Conservation (phyloP, 108 stramenopile genomes). For the Skeletonema grethae region DNA sequence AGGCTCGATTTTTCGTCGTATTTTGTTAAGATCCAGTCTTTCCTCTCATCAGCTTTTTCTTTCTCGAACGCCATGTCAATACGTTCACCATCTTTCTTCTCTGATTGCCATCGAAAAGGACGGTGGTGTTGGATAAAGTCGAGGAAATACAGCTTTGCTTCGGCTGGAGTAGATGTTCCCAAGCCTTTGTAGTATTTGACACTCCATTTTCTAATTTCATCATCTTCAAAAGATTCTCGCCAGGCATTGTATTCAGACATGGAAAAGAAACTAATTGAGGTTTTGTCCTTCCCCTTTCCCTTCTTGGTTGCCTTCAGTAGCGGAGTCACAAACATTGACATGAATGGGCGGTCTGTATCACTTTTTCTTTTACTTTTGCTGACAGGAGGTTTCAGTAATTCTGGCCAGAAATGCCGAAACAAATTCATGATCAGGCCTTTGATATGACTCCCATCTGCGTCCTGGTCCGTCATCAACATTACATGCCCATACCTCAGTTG, state of each 20-base stretch:
- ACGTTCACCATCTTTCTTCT: slow-evolving; percentile 66
- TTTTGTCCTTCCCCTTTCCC: slow-evolving; percentile 51
- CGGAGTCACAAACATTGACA: slow-evolving; percentile 90
- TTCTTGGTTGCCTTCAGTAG: slow-evolving; percentile 79
- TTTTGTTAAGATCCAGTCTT: slow-evolving; percentile 78
- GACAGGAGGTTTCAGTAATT: slow-evolving; percentile 64
- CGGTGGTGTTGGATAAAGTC: slow-evolving; percentile 70
- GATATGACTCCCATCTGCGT: slow-evolving; percentile 91
- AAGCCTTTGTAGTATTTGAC: slow-evolving; percentile 97
- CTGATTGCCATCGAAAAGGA: slow-evolving; percentile 78
- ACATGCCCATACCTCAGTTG: slow-evolving; percentile 89
- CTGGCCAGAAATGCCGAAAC: slow-evolving; percentile 92
- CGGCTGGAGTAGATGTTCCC: slow-evolving; percentile 88
- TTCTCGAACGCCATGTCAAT: slow-evolving; percentile 91
- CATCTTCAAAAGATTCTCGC: slow-evolving; percentile 54
- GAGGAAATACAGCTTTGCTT: slow-evolving; percentile 90
- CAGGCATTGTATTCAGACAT: slow-evolving; percentile 84
- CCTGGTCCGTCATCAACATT: slow-evolving; percentile 96
- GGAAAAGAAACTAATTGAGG: slow-evolving; percentile 77
- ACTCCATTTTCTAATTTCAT: slow-evolving; percentile 64
- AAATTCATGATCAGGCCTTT: slow-evolving; percentile 94
- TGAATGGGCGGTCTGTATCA: slow-evolving; percentile 55
- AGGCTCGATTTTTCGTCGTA: slow-evolving; percentile 60
- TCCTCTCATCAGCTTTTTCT: slow-evolving; percentile 75
- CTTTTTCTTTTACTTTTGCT: slow-evolving; percentile 22